Base-by-base conservation (phyloP, 2,329 filamentous ascomycete genomes). In the Beauveria asiatica region DNA sequence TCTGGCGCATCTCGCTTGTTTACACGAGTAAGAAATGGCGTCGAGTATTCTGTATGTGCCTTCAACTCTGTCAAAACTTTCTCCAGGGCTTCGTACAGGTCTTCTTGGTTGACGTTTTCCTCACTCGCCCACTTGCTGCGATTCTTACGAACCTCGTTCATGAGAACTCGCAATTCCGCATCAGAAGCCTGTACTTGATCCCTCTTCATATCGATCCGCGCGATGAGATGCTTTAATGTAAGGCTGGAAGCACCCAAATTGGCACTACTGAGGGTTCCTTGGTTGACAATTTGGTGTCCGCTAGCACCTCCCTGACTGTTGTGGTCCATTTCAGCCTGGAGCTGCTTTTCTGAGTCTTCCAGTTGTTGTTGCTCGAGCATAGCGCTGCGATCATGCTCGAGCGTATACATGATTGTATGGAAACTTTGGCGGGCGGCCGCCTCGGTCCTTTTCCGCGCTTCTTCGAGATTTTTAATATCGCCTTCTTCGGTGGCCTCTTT, bases 71-170 rank as follows among this genome's bases (percentile, higher is more conserved):
- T 96, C 69, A 99, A 80, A 57, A 99, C 94, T 76, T 97, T 97
- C 73, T 99, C 94, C 16, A 94, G 81, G 11, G 94, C 91, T 76
- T 99, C 94, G 71, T 99, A 99, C 6, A 99, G 81, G 74, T 99
- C 94, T 74, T 99, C 94, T 74, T 99, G 94, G 62, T 94, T 93
- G 63, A 99, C 88, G 66, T 95, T 94, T 67, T 99, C 94, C 73
- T 97, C 94, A 72, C 89, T 97, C 3, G 94, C 93, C 94, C 94
- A 99, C 76, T 99, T 99, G 74, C 93, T 97, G 68, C 94, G 83
- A 67, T 97, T 97, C 74, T 97, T 99, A 64, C 94, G 85, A 19
- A 99, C 94, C 74, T 99, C 94, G 68, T 94, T 97, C 83, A 99
- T 96, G 61, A 99, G 78, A 54, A 88, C 90, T 62, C 94, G 86